Evolutionary conservation across 768 basidiomycete species (phyloP), one percentile per base, ranked within the genome.

Genomic region (Rhizopogon rudus): DNA sequence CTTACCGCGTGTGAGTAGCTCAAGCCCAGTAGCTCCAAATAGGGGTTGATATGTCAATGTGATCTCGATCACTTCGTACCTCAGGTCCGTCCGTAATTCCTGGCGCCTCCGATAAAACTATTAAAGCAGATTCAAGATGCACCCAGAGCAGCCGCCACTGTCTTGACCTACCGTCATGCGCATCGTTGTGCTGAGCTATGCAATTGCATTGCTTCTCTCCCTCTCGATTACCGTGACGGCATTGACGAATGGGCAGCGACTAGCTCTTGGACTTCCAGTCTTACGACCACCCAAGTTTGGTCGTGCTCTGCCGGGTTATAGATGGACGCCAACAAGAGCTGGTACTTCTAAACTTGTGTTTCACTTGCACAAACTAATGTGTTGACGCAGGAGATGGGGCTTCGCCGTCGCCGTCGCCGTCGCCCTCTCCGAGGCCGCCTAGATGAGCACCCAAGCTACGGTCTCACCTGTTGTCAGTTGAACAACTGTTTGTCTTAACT

Each of bases 221-320:
- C 59, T 62, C 33, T 59, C 60, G 49, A 65, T 53, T 33, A 48
- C 51, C 16, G 58, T 58, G 42, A 59, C 57, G n/a, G 58, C 70
- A 28, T 41, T 58, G 58, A 76, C 76, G 10, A 79, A 78, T 57
- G 75, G 65, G 17, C 70, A 77, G 56, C 71, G 78, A 42, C 61
- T 80, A 55, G 76, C 77, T 35, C 72, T 75, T 46, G 77, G 77
- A 9, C 67, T 79, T n/a, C 72, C 75, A 33, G 74, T 75, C 2
- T 65, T 69, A 28, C 72, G 70, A 9, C 35, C 10, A 35, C 57
- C 60, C 40, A 67, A 64, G 42, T 74, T 74, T 52, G 65, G 62
- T 40, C 67, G 69, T 16, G 61, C 35, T 40, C 53, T 69, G 5
- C 73, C 73, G 0, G 72, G 72, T 14, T 59, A 55, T 49, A 49